These are phyloP conservation scores for Ogataea nitratoaversa DNA, from an alignment of 805 yeast species.

Conservation along the genomic window DNA sequence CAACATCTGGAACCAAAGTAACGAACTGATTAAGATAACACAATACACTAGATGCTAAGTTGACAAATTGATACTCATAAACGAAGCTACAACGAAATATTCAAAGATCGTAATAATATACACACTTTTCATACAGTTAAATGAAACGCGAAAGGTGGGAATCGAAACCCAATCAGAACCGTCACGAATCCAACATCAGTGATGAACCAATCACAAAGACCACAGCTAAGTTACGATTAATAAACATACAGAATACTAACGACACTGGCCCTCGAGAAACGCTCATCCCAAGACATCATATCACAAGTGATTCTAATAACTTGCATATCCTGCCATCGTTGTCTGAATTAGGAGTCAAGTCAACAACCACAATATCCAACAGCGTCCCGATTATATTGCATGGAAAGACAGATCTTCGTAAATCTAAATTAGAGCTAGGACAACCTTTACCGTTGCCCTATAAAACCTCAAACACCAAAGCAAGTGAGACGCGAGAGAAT, in stretches of 20 bases:
- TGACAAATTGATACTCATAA: no score
- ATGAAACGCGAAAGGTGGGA: neutral
- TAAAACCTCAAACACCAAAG: neutral
- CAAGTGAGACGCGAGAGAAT: neutral
- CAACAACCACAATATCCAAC: neutral
- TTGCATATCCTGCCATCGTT: neutral
- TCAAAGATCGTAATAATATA: no score
- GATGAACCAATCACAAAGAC: neutral
- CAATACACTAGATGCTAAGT: neutral
- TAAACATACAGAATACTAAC: neutral
- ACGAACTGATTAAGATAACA: no score
- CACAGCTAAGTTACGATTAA: neutral
- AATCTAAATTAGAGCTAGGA: neutral
- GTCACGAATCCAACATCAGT: neutral
- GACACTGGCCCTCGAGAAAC: neutral
- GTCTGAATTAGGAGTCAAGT: neutral
- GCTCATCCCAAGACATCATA: no score
- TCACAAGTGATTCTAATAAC: no score
- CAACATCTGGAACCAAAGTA: no score
- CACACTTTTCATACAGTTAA: neutral
- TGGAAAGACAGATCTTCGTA: no score
- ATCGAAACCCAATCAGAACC: neutral
- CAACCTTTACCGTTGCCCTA: neutral
- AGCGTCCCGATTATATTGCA: no score
- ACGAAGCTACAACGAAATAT: no score